Conservation (phyloP, 1,284 basidiomycete genomes). For the Austropuccinia psidii region DNA sequence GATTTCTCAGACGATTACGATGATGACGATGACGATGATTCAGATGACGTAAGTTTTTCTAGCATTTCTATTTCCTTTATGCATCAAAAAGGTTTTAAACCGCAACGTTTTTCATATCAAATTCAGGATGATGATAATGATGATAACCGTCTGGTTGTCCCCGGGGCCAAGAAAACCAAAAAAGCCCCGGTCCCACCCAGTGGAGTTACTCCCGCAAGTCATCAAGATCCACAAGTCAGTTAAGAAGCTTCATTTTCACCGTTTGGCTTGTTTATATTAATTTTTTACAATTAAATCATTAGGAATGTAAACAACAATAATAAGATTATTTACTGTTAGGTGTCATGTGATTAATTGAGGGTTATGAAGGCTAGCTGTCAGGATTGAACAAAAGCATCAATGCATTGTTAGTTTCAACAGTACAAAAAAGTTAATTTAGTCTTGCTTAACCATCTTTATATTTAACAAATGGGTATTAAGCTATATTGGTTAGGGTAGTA, state of each 20-base stretch:
- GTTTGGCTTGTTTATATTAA: not conserved
- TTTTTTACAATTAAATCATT: not conserved
- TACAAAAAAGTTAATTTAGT: no score
- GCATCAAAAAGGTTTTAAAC: not conserved
- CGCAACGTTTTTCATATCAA: not conserved
- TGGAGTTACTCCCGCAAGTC: constrained; percentile 32
- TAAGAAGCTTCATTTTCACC: not conserved
- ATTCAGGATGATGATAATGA: constrained; percentile 27
- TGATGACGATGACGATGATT: constrained; percentile 31
- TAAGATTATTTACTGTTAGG: not conserved
- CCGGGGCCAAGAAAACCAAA: constrained; percentile 30
- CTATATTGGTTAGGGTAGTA: no score
- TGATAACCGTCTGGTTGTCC: constrained; percentile 27
- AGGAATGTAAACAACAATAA: constrained; percentile 37
- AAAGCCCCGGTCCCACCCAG: constrained; percentile 33
- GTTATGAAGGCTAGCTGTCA: no score
- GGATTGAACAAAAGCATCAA: no score
- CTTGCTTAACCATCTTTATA: no score
- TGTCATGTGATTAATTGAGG: not conserved
- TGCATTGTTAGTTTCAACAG: no score
- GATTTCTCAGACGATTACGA: constrained; percentile 35
- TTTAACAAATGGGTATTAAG: no score
- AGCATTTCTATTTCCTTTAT: no score
- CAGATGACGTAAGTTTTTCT: not conserved
- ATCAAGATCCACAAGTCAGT: constrained; percentile 35